These are phyloP conservation scores for Phytophthora sansomeana DNA, from an alignment of 352 stramenopile genomes.

Conservation along the genomic window DNA sequence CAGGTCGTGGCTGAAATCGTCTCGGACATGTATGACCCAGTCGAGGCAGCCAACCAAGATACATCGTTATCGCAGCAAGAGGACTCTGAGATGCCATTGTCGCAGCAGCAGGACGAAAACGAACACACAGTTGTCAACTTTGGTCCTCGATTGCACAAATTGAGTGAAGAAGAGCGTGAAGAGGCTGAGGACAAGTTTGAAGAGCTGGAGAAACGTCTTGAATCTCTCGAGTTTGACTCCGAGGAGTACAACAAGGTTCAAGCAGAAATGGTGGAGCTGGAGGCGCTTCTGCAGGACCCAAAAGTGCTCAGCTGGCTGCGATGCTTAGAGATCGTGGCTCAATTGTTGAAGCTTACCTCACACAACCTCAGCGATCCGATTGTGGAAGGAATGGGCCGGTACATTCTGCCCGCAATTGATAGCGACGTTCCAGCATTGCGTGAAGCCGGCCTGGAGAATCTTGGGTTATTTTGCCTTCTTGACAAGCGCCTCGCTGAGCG, in stretches of 20 bases:
- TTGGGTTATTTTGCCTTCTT: conserved; percentile 76
- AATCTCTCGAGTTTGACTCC: conserved; percentile 66
- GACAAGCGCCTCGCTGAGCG: conserved; percentile 73
- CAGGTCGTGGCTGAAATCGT: conserved; percentile 81
- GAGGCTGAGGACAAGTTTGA: conserved; percentile 66
- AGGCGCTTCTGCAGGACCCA: conserved; percentile 75
- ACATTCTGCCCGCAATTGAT: conserved; percentile 82
- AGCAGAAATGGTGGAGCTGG: conserved; percentile 70
- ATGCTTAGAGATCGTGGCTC: conserved; percentile 77
- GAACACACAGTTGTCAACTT: conserved; percentile 34
- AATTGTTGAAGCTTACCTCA: conserved; percentile 77
- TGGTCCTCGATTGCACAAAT: conserved; percentile 34
- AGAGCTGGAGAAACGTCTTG: conserved; percentile 64
- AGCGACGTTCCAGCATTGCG: conserved; percentile 76
- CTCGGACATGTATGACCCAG: conserved; percentile 77
- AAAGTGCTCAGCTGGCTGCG: conserved; percentile 73
- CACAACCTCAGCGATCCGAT: conserved; percentile 73
- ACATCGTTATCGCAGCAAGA: conserved; percentile 23
- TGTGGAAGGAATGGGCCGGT: conserved; percentile 70
- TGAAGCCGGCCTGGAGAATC: conserved; percentile 77
- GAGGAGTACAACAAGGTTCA: conserved; percentile 68
- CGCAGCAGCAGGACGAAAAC: conserved; percentile 37
- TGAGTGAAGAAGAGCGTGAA: conserved; percentile 65
- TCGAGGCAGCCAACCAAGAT: conserved; percentile 49
- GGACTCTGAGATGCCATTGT: conserved; percentile 27